Percentiles rank a stretch among this genome's conserved stretches.
Evolutionary conservation across 2,329 filamentous ascomycete species (phyloP).

Genomic region (Myriosclerotinia duriaeana): DNA sequence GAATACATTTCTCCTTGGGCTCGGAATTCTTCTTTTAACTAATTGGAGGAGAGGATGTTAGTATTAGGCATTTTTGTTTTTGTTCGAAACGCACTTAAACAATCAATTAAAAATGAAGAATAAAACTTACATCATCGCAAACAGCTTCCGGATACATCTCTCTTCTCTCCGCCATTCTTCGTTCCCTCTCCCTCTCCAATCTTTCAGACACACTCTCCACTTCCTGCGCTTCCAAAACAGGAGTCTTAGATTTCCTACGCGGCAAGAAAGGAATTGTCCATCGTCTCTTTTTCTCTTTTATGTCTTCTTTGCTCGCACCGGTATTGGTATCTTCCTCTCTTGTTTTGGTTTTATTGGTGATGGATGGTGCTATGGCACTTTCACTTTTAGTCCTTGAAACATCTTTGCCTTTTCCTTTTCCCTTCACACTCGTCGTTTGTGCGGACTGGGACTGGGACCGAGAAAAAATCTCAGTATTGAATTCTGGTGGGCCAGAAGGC

Average conservation of each 20-base stretch:
- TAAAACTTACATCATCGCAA: constrained; percentile 7
- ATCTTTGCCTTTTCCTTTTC: neutral
- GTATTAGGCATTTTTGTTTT: neutral
- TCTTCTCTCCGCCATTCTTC: neutral
- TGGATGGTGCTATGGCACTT: no score
- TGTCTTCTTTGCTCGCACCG: neutral
- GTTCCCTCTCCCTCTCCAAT: neutral
- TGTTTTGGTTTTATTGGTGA: no score
- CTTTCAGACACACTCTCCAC: neutral
- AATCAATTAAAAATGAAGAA: neutral
- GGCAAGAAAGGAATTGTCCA: neutral
- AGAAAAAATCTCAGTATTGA: neutral
- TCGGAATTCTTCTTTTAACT: constrained; percentile 8
- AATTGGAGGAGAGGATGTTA: neutral
- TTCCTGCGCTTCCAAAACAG: no score
- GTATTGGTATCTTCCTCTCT: no score
- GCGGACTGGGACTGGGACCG: neutral
- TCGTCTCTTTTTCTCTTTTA: neutral
- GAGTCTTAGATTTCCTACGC: neutral
- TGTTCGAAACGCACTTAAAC: neutral
- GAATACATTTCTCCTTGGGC: neutral
- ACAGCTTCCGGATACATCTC: neutral
- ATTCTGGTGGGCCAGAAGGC: neutral
- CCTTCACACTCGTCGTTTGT: neutral
- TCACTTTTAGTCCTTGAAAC: no score